A percentile compares a stretch with the other conserved stretches of the same genome.
Evolutionary conservation across 768 basidiomycete species (phyloP).

Genomic region (Tulasnella calospora): DNA sequence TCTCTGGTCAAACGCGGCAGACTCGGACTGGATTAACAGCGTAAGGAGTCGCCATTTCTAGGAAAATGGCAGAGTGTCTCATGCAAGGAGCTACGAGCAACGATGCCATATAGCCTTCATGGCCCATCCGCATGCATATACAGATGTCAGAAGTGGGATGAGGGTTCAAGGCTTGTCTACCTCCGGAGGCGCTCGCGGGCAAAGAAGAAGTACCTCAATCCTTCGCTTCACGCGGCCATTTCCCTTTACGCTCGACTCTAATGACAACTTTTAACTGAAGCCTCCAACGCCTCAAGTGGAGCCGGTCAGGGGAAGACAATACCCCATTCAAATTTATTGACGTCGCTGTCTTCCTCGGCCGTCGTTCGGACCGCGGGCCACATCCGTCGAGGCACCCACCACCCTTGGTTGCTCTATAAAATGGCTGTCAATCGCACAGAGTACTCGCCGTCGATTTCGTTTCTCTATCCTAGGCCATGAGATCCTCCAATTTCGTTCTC

Average conservation of each 20-base stretch:
- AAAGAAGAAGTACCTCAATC: background rate
- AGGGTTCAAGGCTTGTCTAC: background rate
- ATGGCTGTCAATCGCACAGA: background rate
- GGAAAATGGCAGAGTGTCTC: background rate
- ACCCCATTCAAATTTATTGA: background rate
- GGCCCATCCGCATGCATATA: no score
- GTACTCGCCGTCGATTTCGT: background rate
- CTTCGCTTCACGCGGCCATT: background rate
- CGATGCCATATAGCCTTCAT: background rate
- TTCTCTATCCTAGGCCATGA: background rate
- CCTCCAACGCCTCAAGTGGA: no score
- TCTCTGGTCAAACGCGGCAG: background rate
- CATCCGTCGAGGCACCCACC: background rate
- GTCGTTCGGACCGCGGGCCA: background rate
- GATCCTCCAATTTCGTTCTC: background rate
- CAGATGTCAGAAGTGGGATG: background rate
- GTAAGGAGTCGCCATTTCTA: background rate
- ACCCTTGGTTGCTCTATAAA: background rate
- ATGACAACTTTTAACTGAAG: background rate
- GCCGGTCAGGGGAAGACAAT: background rate
- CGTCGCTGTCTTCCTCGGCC: no score
- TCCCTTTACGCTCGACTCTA: background rate
- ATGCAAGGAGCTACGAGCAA: background rate
- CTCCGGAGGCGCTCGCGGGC: background rate
- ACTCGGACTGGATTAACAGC: background rate